Percentiles rank a stretch among this genome's conserved stretches.
Conservation (phyloP, 352 stramenopile genomes). For the Pythium myriotylum region DNA sequence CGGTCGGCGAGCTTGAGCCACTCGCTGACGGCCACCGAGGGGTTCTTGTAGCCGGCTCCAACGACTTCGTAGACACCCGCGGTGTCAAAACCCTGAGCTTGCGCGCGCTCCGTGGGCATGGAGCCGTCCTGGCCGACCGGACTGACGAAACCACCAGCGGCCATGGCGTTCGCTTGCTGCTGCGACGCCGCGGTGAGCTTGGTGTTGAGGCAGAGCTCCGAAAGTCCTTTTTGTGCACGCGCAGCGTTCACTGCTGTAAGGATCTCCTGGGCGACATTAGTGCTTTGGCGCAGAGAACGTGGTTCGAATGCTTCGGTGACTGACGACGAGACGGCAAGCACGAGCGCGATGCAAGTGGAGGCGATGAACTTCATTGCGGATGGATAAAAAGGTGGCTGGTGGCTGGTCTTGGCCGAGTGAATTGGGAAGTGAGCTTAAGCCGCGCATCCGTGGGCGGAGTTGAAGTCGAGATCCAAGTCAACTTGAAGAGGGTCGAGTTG, state of each 20-base stretch:
- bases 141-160: constrained; percentile 16
- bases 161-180: constrained; percentile 16
- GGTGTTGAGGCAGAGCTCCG: constrained; percentile 7
- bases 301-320: background rate
- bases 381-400: too few species aligned
- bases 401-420: too few species aligned
- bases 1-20: constrained; percentile 21
- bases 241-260: constrained; percentile 1
- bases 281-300: background rate
- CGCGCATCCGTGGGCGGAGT: too few species aligned
- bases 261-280: background rate
- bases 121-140: too few species aligned
- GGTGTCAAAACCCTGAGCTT: too few species aligned
- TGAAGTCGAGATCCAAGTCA: too few species aligned
- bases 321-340: background rate
- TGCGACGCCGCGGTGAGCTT: constrained; percentile 30
- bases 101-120: too few species aligned
- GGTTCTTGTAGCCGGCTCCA: constrained; percentile 23
- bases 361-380: constrained; percentile 4
- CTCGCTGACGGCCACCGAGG: constrained; percentile 12
- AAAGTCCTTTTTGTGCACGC: background rate
- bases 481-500: too few species aligned
- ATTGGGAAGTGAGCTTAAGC: too few species aligned
- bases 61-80: constrained; percentile 24
- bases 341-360: constrained; percentile 3